Percentiles rank a stretch among this genome's conserved stretches.
Conservation (phyloP, 1,284 basidiomycete genomes). For the Heterobasidion parviporum region DNA sequence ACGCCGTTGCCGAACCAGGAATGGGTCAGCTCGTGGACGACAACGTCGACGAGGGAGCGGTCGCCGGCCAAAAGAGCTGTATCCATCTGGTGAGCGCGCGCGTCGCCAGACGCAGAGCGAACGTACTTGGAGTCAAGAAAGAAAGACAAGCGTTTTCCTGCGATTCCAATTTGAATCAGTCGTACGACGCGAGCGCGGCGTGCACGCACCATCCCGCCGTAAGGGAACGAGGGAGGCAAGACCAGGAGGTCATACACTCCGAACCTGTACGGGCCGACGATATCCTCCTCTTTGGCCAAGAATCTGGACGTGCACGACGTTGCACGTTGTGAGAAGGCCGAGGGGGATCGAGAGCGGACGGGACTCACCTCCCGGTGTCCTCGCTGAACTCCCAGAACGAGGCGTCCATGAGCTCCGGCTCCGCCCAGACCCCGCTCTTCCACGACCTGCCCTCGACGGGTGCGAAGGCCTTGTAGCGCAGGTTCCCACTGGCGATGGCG, state of each 20-base stretch:
- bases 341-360: neutral
- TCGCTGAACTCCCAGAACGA: slow-evolving; percentile 86
- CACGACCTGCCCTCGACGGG: slow-evolving; percentile 56
- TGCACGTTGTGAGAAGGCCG: neutral
- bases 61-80: slow-evolving; percentile 77
- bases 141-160: slow-evolving; percentile 81
- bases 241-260: slow-evolving; percentile 89
- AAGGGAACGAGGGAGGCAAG: slow-evolving; percentile 93
- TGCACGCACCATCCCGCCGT: slow-evolving; percentile 71
- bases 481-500: slow-evolving; percentile 80
- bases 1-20: slow-evolving; percentile 87
- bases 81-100: neutral
- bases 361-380: slow-evolving; percentile 65
- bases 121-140: slow-evolving; percentile 80
- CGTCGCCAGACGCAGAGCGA: neutral
- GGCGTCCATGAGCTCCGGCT: slow-evolving; percentile 74
- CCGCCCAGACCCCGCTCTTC: slow-evolving; percentile 85
- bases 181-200: slow-evolving; percentile 1
- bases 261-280: slow-evolving; percentile 76
- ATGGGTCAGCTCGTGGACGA: slow-evolving; percentile 73
- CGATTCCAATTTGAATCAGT: slow-evolving; percentile 2
- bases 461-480: slow-evolving; percentile 67
- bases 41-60: slow-evolving; percentile 75
- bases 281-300: slow-evolving; percentile 66
- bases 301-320: no score